Evolutionary conservation across 2,329 filamentous ascomycete genomes (phyloP).

Genomic region (Arthrobotrys musiformis): DNA sequence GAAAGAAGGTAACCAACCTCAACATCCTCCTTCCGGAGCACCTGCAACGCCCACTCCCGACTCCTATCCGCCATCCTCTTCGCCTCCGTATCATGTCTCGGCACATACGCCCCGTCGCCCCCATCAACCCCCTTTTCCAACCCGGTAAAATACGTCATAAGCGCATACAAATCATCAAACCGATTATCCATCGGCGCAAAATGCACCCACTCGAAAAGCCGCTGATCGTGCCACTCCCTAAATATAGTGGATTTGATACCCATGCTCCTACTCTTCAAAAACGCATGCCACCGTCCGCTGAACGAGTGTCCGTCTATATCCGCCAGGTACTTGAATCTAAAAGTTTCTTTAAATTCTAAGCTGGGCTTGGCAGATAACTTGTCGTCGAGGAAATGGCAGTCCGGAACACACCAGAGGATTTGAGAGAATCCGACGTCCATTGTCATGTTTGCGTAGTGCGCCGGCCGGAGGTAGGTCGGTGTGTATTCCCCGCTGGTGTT

Average conservation of each 20-base stretch:
- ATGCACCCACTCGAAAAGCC: slow-evolving; percentile 80
- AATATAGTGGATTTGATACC: slow-evolving; percentile 83
- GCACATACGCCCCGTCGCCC: slow-evolving; percentile 59
- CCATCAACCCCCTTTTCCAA: slow-evolving; percentile 27
- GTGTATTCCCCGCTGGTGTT: slow-evolving; percentile 60
- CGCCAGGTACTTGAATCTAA: slow-evolving; percentile 73
- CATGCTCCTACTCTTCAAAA: slow-evolving; percentile 75
- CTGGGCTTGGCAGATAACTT: slow-evolving; percentile 62
- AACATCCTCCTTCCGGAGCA: slow-evolving; percentile 70
- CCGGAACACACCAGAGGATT: slow-evolving; percentile 65
- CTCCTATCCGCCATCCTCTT: slow-evolving; percentile 74
- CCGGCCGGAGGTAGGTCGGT: slow-evolving; percentile 62
- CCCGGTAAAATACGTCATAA: slow-evolving; percentile 57
- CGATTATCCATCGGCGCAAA: slow-evolving; percentile 82
- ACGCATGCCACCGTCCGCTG: slow-evolving; percentile 75
- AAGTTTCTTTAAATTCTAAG: slow-evolving; percentile 63
- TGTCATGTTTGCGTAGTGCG: slow-evolving; percentile 60
- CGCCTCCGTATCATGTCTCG: slow-evolving; percentile 70
- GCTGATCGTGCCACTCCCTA: slow-evolving; percentile 81
- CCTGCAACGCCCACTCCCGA: slow-evolving; percentile 75
- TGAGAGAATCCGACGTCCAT: slow-evolving; percentile 64
- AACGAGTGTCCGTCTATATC: slow-evolving; percentile 82
- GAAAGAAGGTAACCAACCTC: slow-evolving; percentile 24
- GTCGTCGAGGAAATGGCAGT: slow-evolving; percentile 66
- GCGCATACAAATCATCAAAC: slow-evolving; percentile 74